Evolutionary conservation across 495 filamentous ascomycete species (phyloP).

Genomic region (Parachaetomium inaequale): DNA sequence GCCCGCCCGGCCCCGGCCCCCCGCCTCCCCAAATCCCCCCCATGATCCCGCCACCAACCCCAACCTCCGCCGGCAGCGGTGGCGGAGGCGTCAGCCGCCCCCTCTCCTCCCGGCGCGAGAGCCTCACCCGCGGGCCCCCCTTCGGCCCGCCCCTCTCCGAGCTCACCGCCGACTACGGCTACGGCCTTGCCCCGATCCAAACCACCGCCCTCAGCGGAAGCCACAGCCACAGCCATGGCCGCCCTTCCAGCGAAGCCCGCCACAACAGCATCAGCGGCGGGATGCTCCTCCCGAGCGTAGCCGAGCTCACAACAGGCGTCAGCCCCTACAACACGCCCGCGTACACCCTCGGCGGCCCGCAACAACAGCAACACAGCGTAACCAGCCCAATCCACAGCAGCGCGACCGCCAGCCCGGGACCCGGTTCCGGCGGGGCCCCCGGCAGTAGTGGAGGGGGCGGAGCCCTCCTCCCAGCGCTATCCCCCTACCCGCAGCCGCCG

Average conservation of each 20-base stretch:
- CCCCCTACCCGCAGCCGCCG: slow-evolving; percentile 30
- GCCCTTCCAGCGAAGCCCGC: neutral
- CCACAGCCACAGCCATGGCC: neutral
- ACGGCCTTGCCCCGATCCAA: slow-evolving; percentile 46
- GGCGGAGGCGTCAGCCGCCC: slow-evolving; percentile 37
- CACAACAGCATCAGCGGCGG: slow-evolving; percentile 6
- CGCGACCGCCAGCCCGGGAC: slow-evolving; percentile 25
- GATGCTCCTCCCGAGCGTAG: slow-evolving; percentile 48
- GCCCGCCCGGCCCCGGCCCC: neutral
- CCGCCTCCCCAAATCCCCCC: neutral
- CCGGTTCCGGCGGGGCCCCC: neutral
- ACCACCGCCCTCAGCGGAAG: slow-evolving; percentile 29
- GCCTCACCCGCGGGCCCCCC: neutral
- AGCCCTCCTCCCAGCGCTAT: slow-evolving; percentile 33
- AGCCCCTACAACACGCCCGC: slow-evolving; percentile 53
- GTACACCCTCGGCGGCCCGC: slow-evolving; percentile 29
- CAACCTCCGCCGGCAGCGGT: neutral
- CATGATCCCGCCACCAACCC: slow-evolving; percentile 34
- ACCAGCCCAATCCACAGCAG: slow-evolving; percentile 36
- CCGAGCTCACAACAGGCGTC: slow-evolving; percentile 54
- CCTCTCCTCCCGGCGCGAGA: slow-evolving; percentile 28
- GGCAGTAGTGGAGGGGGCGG: neutral
- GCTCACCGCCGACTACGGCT: slow-evolving; percentile 29
- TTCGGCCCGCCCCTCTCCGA: slow-evolving; percentile 2
- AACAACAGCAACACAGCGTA: slow-evolving; percentile 5